These are phyloP conservation scores for Coprinopsis strossmayeri DNA, from an alignment of 768 basidiomycete genomes.

Conservation along the genomic window DNA sequence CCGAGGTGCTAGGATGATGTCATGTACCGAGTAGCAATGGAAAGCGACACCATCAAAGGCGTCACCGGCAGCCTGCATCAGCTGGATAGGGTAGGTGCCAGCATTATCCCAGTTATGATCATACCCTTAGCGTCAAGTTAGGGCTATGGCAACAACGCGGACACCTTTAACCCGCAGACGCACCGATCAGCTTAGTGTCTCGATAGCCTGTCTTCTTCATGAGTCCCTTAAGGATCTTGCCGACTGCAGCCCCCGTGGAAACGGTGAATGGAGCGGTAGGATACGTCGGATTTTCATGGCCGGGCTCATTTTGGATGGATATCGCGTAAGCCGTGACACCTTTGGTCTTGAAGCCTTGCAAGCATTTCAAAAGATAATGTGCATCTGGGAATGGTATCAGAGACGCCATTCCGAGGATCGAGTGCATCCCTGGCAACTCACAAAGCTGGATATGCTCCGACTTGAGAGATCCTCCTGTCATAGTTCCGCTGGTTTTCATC, in stretches of 20 bases:
- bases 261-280: conserved; percentile 49
- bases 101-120: conserved; percentile 70
- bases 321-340: conserved; percentile 58
- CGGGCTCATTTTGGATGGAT: conserved; percentile 47
- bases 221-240: conserved; percentile 41
- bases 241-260: conserved; percentile 49
- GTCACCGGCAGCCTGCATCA: conserved; percentile 49
- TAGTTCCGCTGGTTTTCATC: conserved; percentile 62
- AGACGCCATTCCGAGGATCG: background rate
- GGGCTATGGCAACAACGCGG: too few relatives aligned
- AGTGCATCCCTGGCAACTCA: conserved; percentile 20
- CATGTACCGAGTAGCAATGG: conserved; percentile 51
- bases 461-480: conserved; percentile 58
- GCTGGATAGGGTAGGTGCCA: conserved; percentile 49
- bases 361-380: conserved; percentile 56
- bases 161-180: too few relatives aligned
- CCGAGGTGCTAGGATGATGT: background rate
- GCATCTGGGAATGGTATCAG: conserved; percentile 38
- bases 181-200: conserved; percentile 52
- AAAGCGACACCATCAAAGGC: conserved; percentile 61
- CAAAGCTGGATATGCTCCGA: conserved; percentile 37
- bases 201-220: conserved; percentile 56
- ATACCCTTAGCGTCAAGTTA: conserved; percentile 16
- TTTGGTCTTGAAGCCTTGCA: conserved; percentile 55
- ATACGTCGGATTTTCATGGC: conserved; percentile 51